Evolutionary conservation across 345 rosid genomes (phyloP), one percentile per base, ranked within the genome.

Genomic region (Eucalyptus sp.): DNA sequence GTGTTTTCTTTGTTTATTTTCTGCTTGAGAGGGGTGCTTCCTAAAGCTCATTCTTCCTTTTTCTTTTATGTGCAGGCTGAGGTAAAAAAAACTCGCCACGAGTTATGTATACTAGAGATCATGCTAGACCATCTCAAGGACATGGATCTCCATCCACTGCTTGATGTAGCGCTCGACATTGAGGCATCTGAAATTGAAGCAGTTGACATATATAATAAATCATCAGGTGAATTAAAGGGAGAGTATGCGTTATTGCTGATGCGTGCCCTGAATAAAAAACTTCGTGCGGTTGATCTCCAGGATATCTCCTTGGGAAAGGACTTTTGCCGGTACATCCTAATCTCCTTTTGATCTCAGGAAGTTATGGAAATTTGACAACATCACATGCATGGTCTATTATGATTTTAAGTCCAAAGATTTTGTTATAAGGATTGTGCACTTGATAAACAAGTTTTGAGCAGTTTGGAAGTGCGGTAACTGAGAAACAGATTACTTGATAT

Each of bases 101-200:
- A 94, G 92, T 52, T 54, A 50, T 95, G 99, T 86, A 89, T 88
- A 88, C 88, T 97, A 85, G 96, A 94, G 90, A 91, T 97, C 83
- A 89, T 90, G 83, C 54, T 96, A 92, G 98, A 96, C 87, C 88
- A 88, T 50, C 89, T 96, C 88, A 94, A 93, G 91, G 96, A 95
- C 60, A 89, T 90, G 90, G 99, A 96, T 91, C 92, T 92, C 90
- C 93, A 88, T 84, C 97, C 99, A 8, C 95, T 97, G 88, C 91
- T 93, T 88, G 97, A 96, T 93, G 81, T 96, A 76, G 93, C 93
- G 68, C 86, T n/a, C 85, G 95, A 93, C 79, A 92, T 97, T 58
- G 92, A 91, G 44, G 86, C 88, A 33, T 95, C 98, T 83, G 98
- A 94, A 92, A 92, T 97, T 71, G 96, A 97, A 88, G 96, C 93